phyloP scores from a whole-genome alignment of 306 rosid species.

The Styphnolobium japonicum region DNA sequence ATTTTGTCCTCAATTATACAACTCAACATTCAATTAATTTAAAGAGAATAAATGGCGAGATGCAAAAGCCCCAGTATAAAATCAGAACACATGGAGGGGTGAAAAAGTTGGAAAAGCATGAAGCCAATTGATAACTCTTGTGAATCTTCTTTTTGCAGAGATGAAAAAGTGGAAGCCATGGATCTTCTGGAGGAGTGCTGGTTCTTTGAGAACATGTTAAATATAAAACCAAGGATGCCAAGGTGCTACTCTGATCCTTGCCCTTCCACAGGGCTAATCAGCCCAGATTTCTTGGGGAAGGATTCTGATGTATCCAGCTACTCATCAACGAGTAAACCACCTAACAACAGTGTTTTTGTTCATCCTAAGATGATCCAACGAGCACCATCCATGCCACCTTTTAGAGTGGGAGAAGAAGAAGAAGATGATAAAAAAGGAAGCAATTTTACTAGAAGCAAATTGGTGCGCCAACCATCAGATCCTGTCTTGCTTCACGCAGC shows the following conservation, averaged over 20 bases:
- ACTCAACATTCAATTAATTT: constrained; percentile 24
- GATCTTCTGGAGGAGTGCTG: constrained; percentile 81
- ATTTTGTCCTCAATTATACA: neutral
- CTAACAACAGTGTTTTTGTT: neutral
- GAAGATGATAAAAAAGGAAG: constrained; percentile 24
- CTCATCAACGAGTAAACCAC: constrained; percentile 20
- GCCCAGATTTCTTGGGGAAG: constrained; percentile 31
- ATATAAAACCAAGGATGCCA: constrained; percentile 46
- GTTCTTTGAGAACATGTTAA: constrained; percentile 72
- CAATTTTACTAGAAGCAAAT: neutral
- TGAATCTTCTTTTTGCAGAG: constrained; percentile 45
- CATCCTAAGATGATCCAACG: constrained; percentile 34
- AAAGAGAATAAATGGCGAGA: neutral
- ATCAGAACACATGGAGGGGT: neutral
- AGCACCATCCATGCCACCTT: constrained; percentile 55
- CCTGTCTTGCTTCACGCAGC: constrained; percentile 22
- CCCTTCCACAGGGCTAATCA: constrained; percentile 37
- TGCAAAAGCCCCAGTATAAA: constrained; percentile 17
- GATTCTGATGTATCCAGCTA: constrained; percentile 12
- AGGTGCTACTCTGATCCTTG: constrained; percentile 68
- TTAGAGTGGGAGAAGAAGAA: constrained; percentile 44
- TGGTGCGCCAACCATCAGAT: constrained; percentile 34
- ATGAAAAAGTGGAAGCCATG: constrained; percentile 46
- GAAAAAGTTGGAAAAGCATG: constrained; percentile 46
- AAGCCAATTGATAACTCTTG: constrained; percentile 37